Base-by-base conservation (phyloP, 169 alveolate genomes). In the Babesia ovata region DNA sequence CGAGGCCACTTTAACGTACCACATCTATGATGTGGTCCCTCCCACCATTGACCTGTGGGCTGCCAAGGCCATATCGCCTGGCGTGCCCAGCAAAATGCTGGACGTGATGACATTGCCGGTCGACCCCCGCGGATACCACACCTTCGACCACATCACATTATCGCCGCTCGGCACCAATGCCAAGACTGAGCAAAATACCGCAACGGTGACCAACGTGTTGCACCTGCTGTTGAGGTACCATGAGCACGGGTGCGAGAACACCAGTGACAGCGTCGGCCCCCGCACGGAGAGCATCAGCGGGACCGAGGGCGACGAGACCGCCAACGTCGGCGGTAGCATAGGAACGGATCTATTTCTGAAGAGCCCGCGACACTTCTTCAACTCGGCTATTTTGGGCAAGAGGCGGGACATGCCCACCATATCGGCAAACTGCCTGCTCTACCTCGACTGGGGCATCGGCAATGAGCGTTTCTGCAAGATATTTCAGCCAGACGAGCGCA, bases 1-100 rank as follows among this genome's bases (percentile, higher is more conserved):
- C 62, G 95, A 89, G 63, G 92, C 94, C 33, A 78, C 92, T 11
- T 75, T 90, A n/a, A 76, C 90, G 16, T 91, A 92, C 73, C 96
- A 93, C 82, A 79, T 93, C 29, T 70, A 90, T 28, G 95, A 92
- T 67, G 84, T 86, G 28, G 53, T 73, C 17, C 67, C 72, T 59
- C 92, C 91, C 19, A 92, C 92, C 29, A 21, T 75, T 12, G 62
- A 84, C 50, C 14, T 75, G 29, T 66, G 73, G 81, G 70, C 73
- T 14, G 90, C 88, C 10, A 70, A 54, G 53, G 83, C 84, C 21
- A 62, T 81, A 48, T 69, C 75, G 21, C 86, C 86, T 0, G 42
- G 49, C 39, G 62, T 26, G 24, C 46, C 75, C n/a, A 49, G 58
- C 33, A 81, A 70, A 57, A 12, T 48, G 33, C 46, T 69, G 16